Evolutionary conservation across 2,329 filamentous ascomycete species (phyloP).

Genomic region (Colletotrichum kahawae): DNA sequence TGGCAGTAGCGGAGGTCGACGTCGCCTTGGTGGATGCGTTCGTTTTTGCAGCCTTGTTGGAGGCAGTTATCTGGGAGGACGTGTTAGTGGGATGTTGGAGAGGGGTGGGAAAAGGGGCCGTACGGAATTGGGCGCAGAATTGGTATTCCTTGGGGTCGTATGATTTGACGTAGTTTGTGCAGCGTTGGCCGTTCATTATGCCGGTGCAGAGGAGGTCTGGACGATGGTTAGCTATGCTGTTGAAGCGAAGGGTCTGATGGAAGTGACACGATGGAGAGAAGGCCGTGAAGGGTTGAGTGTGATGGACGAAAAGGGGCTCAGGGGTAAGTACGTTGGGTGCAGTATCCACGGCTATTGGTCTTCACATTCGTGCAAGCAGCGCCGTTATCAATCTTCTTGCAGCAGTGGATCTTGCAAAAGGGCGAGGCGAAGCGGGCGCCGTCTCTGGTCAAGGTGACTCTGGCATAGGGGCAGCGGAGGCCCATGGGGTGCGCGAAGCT

Average conservation of each 20-base stretch:
- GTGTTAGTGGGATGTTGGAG: background rate
- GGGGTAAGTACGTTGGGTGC: constrained; percentile 5
- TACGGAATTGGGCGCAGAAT: constrained; percentile 21
- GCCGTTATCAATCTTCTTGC: constrained; percentile 16
- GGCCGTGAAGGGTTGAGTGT: background rate
- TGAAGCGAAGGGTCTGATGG: background rate
- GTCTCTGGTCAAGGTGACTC: constrained; percentile 14
- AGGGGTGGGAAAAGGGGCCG: background rate
- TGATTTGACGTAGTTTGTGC: constrained; percentile 16
- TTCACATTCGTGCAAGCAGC: constrained; percentile 15
- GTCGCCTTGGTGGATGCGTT: constrained; percentile 21
- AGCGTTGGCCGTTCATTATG: constrained; percentile 3
- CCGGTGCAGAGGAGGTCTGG: constrained; percentile 16
- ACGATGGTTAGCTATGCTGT: background rate
- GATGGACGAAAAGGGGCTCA: background rate
- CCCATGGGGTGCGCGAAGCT: constrained; percentile 5
- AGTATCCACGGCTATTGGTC: constrained; percentile 13
- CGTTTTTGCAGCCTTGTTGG: constrained; percentile 26
- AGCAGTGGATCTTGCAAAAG: constrained; percentile 22
- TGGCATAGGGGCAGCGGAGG: constrained; percentile 3
- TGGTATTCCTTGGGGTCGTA: constrained; percentile 16
- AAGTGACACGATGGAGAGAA: background rate
- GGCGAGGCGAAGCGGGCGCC: background rate
- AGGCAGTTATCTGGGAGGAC: constrained; percentile 31
- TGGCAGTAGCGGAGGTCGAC: constrained; percentile 29